Base-by-base conservation (phyloP, 805 yeast genomes). In the Cyberlindnera lachancei region DNA sequence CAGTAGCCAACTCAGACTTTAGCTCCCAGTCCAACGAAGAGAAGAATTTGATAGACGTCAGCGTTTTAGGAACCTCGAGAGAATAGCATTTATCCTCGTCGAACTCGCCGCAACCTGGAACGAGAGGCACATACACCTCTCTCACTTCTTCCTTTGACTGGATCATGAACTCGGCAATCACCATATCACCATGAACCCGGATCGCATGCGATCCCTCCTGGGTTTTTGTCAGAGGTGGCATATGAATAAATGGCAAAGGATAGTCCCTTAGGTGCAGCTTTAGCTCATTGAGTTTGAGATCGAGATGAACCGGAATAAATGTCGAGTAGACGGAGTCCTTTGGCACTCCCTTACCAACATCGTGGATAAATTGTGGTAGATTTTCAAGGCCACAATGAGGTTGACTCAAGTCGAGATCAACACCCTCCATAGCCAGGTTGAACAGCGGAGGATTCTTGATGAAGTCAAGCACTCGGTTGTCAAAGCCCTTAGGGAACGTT, bases 291-390 rank as follows among this genome's bases (percentile, higher is more conserved):
- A 83, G 61, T 12, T 59, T 63, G 31, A 83, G 59, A 34, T 77
- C 72, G 11, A 81, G 26, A 52, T 61, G 61, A 34, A 76, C 46
- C 0, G 96, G 96, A 3, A 87, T 46, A 50, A 79, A 51, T 14
- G 83, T 63, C 1, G 90, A 75, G 52, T 74, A 88, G 31, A 64
- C 50, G 0, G 86, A 73, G 36, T 80, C 84, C 32, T 51, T 48
- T 0, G 97, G 96, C 10, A 80, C 70, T 0, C 92, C 94, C 50
- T 86, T 87, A 2, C 96, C 97, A 7, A 81, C 63, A 5, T 74
- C 69, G 48, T 78, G 55, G 18, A 88, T 50, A 50, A 75, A 88
- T n/a, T 73, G 56, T 1, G 81, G 70, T 19, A 83, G 58, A 7
- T 70, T 59, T 3, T 61, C 65, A 8, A 65, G 38, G 1, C 76